These are phyloP conservation scores for Mrakia gelida DNA, from an alignment of 768 basidiomycete genomes.

Conservation along the genomic window DNA sequence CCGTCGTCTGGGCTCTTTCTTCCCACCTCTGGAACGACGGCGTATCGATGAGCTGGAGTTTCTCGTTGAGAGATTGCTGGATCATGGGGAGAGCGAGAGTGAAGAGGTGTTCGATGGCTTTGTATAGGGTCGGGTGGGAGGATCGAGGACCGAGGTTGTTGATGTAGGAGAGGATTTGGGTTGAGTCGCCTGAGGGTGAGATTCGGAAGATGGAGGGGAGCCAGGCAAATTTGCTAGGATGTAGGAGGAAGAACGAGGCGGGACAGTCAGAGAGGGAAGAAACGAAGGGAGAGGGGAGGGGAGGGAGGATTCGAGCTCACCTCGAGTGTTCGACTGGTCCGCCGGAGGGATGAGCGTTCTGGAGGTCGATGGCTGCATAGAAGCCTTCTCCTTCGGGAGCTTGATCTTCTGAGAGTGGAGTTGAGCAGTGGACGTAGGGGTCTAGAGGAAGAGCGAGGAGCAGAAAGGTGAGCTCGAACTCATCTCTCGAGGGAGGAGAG, in stretches of 20 bases:
- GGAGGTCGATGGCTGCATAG: no score
- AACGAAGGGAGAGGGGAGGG: neutral
- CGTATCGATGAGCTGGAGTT: neutral
- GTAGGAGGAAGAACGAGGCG: neutral
- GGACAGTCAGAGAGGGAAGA: no score
- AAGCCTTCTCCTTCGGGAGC: no score
- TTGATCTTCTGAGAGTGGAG: no score
- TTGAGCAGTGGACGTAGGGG: no score
- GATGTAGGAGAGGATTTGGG: conserved; percentile 11
- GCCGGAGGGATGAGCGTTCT: no score
- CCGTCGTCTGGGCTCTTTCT: conserved; percentile 4
- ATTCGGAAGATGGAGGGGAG: conserved; percentile 27
- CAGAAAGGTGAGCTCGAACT: conserved; percentile 61
- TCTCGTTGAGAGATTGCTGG: conserved; percentile 9
- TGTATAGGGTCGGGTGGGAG: conserved; percentile 15
- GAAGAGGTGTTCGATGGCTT: conserved; percentile 27
- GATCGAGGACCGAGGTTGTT: conserved; percentile 28
- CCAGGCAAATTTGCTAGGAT: conserved; percentile 16
- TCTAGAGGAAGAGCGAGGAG: no score
- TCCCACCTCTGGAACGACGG: conserved; percentile 15
- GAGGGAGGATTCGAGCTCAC: no score
- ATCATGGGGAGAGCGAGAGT: conserved; percentile 28
- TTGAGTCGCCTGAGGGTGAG: conserved; percentile 1
- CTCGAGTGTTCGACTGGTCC: no score
- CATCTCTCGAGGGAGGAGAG: neutral